These are phyloP conservation scores for Rhododendron ovatum DNA, from an alignment of 148 eudicot genomes.

Conservation along the genomic window DNA sequence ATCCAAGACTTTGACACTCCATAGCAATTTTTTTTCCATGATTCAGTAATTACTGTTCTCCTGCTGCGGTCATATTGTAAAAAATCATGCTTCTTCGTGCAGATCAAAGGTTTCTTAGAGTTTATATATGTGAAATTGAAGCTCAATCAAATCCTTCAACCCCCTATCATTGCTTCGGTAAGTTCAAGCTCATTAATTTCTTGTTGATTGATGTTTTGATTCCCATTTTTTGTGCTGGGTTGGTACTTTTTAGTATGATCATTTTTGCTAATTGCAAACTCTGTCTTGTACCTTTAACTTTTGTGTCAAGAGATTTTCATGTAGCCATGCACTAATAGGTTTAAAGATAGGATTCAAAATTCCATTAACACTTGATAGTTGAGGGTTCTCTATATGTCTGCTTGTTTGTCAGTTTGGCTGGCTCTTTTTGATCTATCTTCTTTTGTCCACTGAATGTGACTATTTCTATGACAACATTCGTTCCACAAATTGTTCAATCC, in stretches of 20 bases:
- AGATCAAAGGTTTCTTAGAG: slow-evolving; percentile 54
- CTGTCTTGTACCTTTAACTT: background rate
- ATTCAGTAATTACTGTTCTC: background rate
- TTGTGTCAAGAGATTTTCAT: background rate
- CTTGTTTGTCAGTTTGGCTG: background rate
- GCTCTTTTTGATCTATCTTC: background rate
- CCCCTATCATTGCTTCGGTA: slow-evolving; percentile 96
- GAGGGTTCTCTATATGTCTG: background rate
- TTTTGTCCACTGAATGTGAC: background rate
- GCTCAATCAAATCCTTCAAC: slow-evolving; percentile 90
- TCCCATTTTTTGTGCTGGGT: background rate
- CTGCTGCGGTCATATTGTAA: background rate
- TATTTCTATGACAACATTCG: background rate
- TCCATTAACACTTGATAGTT: background rate
- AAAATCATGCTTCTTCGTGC: slow-evolving; percentile 23
- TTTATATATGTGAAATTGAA: slow-evolving; percentile 75
- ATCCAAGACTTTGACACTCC: background rate
- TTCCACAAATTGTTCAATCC: background rate
- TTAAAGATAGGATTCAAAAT: background rate
- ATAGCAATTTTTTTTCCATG: background rate
- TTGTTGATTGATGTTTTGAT: background rate
- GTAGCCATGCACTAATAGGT: background rate
- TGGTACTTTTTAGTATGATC: background rate
- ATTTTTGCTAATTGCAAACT: background rate
- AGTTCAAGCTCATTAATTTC: slow-evolving; percentile 23